Evolutionary conservation across 441 rosid species (phyloP), one percentile per base, ranked within the genome.

Genomic region (Erodium chrysanthum): DNA sequence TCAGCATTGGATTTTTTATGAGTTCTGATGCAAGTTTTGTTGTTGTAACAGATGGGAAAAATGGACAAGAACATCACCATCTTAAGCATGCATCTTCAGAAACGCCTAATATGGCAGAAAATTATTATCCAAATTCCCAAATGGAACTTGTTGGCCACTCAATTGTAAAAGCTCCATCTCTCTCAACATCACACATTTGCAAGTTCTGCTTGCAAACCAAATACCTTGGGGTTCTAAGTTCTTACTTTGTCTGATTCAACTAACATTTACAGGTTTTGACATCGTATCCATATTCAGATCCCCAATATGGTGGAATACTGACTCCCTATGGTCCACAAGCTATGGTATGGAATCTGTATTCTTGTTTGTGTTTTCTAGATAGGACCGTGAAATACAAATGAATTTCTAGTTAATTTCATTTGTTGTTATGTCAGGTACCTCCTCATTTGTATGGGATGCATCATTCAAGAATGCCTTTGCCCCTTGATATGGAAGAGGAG

Each of bases 101-200:
- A 29, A 35, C 82, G 50, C 69, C 62, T 61, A 12, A 74, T 5
- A 70, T 70, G 70, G 77, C 67, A 20, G 84, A 73, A 73, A 77
- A 74, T 62, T 66, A 71, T 67, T 86, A 80, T 65, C 74, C 74
- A 14, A 83, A 78, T 76, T 81, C 85, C 60, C 84, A 82, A 33
- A 80, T 76, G 87, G 89, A 83, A 78, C 84, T 83, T 59, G 86
- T 82, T 17, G 87, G 91, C 64, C 89, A 83, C 80, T 84, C 89
- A 40, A 80, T 86, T 68, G 91, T 86, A 74, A 73, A 81, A 46
- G 17, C 54, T 46, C 54, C 14, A 46, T 3, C 20, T 18, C 64
- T 21, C 33, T 7, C 52, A 37, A 56, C 23, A 33, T 0, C 11
- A 1, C 35, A 31, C 48, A 21, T 52, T 6, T 17, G 7, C 68